Percentiles rank a stretch among this genome's conserved stretches.
Evolutionary conservation across 495 filamentous ascomycete genomes (phyloP).

Genomic region (Hamigera avellanea): DNA sequence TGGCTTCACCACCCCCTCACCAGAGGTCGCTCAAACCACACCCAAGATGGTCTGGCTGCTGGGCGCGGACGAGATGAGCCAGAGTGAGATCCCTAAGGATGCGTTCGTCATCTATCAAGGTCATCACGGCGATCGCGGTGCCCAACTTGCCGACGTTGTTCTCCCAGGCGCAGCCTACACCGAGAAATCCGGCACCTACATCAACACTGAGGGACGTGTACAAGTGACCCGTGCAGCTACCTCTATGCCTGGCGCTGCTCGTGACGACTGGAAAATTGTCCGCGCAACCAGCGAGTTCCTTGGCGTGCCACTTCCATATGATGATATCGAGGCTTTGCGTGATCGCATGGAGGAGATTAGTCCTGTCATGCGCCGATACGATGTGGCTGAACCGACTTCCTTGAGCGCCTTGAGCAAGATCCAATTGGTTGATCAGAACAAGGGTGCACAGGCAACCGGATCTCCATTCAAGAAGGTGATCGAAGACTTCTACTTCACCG

Average conservation of each 20-base stretch:
- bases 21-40: constrained; percentile 61
- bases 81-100: constrained; percentile 76
- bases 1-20: constrained; percentile 78
- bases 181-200: constrained; percentile 91
- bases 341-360: constrained; percentile 94
- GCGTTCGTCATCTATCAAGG: constrained; percentile 97
- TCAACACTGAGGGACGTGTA: constrained; percentile 94
- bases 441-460: constrained; percentile 56
- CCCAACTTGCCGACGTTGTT: constrained; percentile 85
- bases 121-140: constrained; percentile 90
- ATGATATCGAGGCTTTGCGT: constrained; percentile 74
- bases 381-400: constrained; percentile 71
- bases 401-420: constrained; percentile 68
- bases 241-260: constrained; percentile 70
- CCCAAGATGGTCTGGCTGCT: constrained; percentile 96
- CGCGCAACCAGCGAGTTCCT: constrained; percentile 85
- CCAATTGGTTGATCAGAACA: constrained; percentile 92
- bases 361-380: constrained; percentile 78
- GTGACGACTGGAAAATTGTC: constrained; percentile 98
- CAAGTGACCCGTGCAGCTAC: constrained; percentile 87
- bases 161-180: constrained; percentile 92
- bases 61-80: constrained; percentile 80
- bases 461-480: constrained; percentile 70
- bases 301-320: constrained; percentile 78
- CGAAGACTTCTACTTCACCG: constrained; percentile 95